Evolutionary conservation across 2,329 filamentous ascomycete genomes (phyloP).

Genomic region (Parastagonospora avenae): DNA sequence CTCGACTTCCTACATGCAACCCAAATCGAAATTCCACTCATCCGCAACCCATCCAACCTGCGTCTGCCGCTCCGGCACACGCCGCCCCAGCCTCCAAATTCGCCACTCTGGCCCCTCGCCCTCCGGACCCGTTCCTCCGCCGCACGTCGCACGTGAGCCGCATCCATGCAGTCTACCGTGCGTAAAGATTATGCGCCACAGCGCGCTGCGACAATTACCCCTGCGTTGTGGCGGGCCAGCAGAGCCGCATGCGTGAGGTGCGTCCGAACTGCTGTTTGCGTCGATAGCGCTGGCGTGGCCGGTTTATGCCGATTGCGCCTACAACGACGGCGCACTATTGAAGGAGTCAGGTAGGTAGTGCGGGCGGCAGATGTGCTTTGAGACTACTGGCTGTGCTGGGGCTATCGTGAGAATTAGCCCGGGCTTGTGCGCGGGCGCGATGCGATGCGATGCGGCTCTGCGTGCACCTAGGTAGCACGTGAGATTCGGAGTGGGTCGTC

Average conservation of each 20-base stretch:
- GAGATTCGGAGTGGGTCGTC: not conserved
- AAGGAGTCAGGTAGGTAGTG: no score
- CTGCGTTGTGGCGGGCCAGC: slow-evolving; percentile 3
- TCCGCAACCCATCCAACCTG: not conserved
- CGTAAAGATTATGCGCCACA: slow-evolving; percentile 2
- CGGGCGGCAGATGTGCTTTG: no score
- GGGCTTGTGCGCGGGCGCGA: no score
- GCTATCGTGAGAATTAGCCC: no score
- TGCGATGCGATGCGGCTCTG: no score
- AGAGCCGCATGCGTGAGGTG: slow-evolving; percentile 10
- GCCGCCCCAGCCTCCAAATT: no score
- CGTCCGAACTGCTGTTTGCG: slow-evolving; percentile 7
- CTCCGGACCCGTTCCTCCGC: not conserved
- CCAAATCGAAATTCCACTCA: not conserved
- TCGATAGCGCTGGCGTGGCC: not conserved
- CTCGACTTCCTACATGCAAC: no score
- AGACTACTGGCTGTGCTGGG: no score
- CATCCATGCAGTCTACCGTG: not conserved
- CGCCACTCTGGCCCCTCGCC: not conserved
- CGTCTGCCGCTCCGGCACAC: no score
- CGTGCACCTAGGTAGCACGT: not conserved
- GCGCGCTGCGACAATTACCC: not conserved
- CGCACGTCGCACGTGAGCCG: not conserved
- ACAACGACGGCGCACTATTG: not conserved
- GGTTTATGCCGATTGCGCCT: not conserved